Base-by-base conservation (phyloP, 805 yeast genomes). In the Saturnispora hagleri region DNA sequence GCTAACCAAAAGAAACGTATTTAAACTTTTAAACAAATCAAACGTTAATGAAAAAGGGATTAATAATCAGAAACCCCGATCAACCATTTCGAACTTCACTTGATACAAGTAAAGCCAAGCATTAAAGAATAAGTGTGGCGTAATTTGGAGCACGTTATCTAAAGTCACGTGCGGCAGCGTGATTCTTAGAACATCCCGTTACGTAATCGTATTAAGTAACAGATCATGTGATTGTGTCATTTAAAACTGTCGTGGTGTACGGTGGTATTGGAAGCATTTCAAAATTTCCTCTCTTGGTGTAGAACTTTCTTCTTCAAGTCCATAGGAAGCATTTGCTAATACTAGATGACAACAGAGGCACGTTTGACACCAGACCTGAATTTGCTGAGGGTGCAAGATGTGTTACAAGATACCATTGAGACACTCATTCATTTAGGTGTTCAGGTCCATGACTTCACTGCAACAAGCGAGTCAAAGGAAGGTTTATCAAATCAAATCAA, bases 391-490 rank as follows among this genome's bases (percentile, higher is more conserved):
- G 48, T 65, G 8, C 69, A 68, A 48, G 69, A 65, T 22, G 73
- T 74, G 54, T 62, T 79, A 26, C 75, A 80, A 22, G 73, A 76
- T 22, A 68, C 82, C 5, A 78, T 85, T 10, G 97, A 91, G 63
- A 83, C 95, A 7, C 79, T 90, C 52, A 81, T 89, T 18, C 97
- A 91, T 63, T 71, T 90, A 22, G 97, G 97, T 3, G 90, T 91
- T 15, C 80, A 90, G 48, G 90, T 89, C 3, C 96, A 93, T 66
- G 99, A 91, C 68, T 89, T 84, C 63, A 90, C 89, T 57, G 97
- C 95, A 10, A 89, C 95, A 2, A 82, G 77, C 33, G 91, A 84
- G 59, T 84, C 95, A 2, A 80, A 82, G 53, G 77, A 77, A 51
- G 88, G 80, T 0, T 62, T 79, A 26, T 66, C 75, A 67, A 53